phyloP scores from a whole-genome alignment of 805 yeast genomes.

The Saccharomycopsis sp. region DNA sequence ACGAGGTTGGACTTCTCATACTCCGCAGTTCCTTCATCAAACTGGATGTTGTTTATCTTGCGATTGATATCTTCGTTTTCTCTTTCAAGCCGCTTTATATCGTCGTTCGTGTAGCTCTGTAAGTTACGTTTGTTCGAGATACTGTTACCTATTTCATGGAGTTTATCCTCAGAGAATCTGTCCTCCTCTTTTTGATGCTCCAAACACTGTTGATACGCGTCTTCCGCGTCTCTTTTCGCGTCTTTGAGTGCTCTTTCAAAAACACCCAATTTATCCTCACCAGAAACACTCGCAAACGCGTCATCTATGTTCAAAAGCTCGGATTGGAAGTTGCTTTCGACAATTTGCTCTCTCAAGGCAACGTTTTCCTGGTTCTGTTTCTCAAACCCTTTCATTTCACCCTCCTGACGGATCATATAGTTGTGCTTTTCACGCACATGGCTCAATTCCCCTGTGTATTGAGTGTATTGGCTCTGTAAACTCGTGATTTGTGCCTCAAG shows the following conservation, averaged over 20 bases:
- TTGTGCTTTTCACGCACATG: conserved; percentile 23
- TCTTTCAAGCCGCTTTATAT: conserved; percentile 31
- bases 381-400: conserved; percentile 33
- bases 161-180: conserved; percentile 22
- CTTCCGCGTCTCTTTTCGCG: conserved; percentile 20
- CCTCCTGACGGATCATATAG: conserved; percentile 34
- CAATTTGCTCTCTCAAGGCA: conserved; percentile 14
- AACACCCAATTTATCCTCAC: neutral
- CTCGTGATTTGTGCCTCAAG: conserved; percentile 22
- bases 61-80: conserved; percentile 35
- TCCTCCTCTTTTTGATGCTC: conserved; percentile 36
- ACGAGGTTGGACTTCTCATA: conserved; percentile 38
- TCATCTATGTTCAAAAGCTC: neutral
- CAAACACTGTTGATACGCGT: conserved; percentile 11
- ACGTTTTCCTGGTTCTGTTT: conserved; percentile 23
- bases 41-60: conserved; percentile 30
- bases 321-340: neutral
- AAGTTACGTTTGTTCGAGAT: conserved; percentile 10
- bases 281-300: neutral
- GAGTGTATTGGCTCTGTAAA: neutral
- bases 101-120: conserved; percentile 35
- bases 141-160: conserved; percentile 1
- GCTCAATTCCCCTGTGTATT: conserved; percentile 11
- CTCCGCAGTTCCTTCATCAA: conserved; percentile 39
- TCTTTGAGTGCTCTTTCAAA: conserved; percentile 14